These are phyloP conservation scores for Pistacia vera DNA, from an alignment of 345 rosid species.

Conservation along the genomic window DNA sequence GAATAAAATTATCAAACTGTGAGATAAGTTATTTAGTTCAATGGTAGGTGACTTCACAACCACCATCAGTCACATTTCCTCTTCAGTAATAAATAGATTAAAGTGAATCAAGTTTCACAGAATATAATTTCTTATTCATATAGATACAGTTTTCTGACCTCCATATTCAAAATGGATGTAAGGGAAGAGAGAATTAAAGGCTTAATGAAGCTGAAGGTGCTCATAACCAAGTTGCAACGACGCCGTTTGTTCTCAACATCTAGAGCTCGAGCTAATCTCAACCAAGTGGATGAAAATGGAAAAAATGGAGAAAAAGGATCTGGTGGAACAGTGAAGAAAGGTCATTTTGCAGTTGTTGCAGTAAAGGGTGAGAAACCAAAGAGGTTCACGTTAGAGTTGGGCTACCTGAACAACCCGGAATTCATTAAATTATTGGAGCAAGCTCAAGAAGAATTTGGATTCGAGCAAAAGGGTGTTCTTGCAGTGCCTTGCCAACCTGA, in stretches of 20 bases:
- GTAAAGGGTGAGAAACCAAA: slow-evolving; percentile 41
- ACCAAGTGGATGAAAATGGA: background rate
- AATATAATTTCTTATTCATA: background rate
- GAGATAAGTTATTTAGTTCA: no score
- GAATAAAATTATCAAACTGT: no score
- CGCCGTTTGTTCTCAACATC: slow-evolving; percentile 17
- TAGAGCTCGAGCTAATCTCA: background rate
- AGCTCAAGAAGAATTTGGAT: slow-evolving; percentile 58
- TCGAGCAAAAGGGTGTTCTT: slow-evolving; percentile 44
- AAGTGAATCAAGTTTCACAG: background rate
- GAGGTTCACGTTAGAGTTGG: slow-evolving; percentile 57
- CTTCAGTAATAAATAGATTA: no score
- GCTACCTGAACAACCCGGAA: slow-evolving; percentile 42
- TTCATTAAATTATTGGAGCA: slow-evolving; percentile 47
- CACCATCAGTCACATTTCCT: no score
- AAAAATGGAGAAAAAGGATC: slow-evolving; percentile 13
- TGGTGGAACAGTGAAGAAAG: slow-evolving; percentile 28
- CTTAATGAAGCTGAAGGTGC: slow-evolving; percentile 31
- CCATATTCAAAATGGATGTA: slow-evolving; percentile 11
- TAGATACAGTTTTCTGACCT: background rate
- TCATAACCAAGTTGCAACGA: slow-evolving; percentile 23
- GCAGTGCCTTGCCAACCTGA: slow-evolving; percentile 62
- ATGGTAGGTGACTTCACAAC: no score
- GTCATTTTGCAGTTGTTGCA: slow-evolving; percentile 53
- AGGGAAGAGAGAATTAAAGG: slow-evolving; percentile 21